Base-by-base conservation (phyloP, 2,329 filamentous ascomycete species). In the Epichloe uncinata region DNA sequence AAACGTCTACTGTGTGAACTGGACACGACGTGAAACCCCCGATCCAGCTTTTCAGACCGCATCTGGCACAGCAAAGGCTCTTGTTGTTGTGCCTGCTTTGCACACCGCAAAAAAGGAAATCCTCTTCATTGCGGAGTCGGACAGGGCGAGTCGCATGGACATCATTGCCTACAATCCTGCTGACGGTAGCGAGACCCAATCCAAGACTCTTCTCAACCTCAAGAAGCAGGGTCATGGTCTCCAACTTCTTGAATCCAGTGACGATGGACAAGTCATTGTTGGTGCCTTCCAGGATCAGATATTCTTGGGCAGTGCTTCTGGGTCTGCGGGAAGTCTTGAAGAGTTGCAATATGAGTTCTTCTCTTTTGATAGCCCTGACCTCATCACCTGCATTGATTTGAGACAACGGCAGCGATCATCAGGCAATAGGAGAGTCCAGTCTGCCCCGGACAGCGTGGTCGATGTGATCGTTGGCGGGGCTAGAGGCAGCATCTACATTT, bases 391-490 rank as follows among this genome's bases (percentile, higher is more conserved):
- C 52, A 67, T 88, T 42, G 84, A 93, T 59, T 62, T 85, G 47
- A 75, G 78, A 55, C 66, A 71, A 55, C 62, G 61, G 42, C 38
- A 52, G 7, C 57, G 55, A 49, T 48, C 49, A 9, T 34, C 52
- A 47, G 52, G 53, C n/a, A 50, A 53, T 50, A 63, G 58, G 50
- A 59, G 60, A 37, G 51, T 53, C 26, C 60, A 60, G 36, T 49
- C 54, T 12, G 55, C 59, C 57, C 62, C 54, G 26, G 47, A 65
- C 50, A 58, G 54, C 38, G 66, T 77, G 9, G 64, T 93, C n/a
- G 84, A 95, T 60, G 65, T 98, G 26, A 83, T 82, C 4, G 69
- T 95, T 49, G 93, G 93, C 48, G 82, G 87, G 54, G 77, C 79
- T 5, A 78, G 81, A 47, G 93, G 93, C 56, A 77, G 79, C 22